Base-by-base conservation (phyloP, 441 rosid species). In the Adansonia grandidieri region DNA sequence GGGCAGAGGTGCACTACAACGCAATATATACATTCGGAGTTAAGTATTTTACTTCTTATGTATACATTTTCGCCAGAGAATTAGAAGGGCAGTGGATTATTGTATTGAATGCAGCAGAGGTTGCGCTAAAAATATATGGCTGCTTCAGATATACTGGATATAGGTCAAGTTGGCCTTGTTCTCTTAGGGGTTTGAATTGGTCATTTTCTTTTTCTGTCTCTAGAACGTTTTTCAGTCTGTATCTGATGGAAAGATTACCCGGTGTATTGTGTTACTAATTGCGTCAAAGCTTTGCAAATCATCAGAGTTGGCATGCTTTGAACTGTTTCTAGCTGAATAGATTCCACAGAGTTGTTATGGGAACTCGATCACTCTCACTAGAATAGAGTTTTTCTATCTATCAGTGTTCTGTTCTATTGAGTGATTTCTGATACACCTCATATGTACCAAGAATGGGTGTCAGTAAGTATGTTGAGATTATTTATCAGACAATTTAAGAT, bases 1-100 rank as follows among this genome's bases (percentile, higher is more conserved):
- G 92, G 92, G 92, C 92, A 15, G 92, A 89, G 86, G 92, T 90
- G 80, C 94, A 89, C 70, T 90, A 90, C 85, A 90, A 90, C 81
- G 89, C 92, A 50, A 90, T 90, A 70, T 72, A 81, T 74, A 86
- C 87, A 9, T 81, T 83, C 69, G 90, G 85, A 86, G 91, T 90
- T 90, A 85, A 73, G 40, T 56, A 54, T 56, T 37, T 66, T 44
- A 9, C 42, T 74, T n/a, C 60, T 71, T 71, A 13, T 75, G 19
- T 17, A 4, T 58, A 54, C 22, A 32, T 8, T 32, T 32, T 17
- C 61, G 37, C 14, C 1, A 4, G 11, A 56, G 40, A 20, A 67
- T 24, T 64, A 28, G 13, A 66, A 19, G 10, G 61, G 69, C 8
- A 47, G 6, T 72, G 65, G 32, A 3, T 13, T 71, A 9, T 64